phyloP scores from a whole-genome alignment of 1,284 basidiomycete species.

The Trametes polyzona region DNA sequence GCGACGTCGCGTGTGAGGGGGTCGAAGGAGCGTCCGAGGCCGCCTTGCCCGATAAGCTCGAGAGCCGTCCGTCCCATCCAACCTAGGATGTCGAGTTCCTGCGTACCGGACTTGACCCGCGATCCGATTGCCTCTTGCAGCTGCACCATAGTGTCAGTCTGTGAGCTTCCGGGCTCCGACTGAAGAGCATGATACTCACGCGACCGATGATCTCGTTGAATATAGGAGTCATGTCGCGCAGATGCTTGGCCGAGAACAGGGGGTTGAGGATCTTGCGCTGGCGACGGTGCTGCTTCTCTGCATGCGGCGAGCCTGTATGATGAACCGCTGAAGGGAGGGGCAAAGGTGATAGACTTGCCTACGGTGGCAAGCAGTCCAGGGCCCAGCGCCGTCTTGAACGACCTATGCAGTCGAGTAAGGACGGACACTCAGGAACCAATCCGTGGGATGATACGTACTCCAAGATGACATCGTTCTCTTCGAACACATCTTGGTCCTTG shows the following conservation, averaged over 20 bases:
- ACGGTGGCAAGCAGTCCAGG: constrained; percentile 25
- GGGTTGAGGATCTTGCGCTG: constrained; percentile 17
- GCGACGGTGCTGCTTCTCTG: constrained; percentile 8
- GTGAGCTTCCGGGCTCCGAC: no score
- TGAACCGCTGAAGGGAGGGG: not conserved
- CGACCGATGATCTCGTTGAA: constrained; percentile 5
- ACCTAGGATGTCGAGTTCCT: constrained; percentile 40
- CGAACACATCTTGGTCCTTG: constrained; percentile 24
- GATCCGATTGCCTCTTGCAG: constrained; percentile 28
- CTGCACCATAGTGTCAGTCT: no score
- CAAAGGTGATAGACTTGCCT: not conserved
- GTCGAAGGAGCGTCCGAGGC: constrained; percentile 44
- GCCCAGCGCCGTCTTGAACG: constrained; percentile 18
- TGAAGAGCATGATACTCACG: not conserved
- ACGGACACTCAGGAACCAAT: not conserved
- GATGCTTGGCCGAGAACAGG: constrained; percentile 9
- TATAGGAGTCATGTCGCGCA: constrained; percentile 7
- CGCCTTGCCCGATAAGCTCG: constrained; percentile 45
- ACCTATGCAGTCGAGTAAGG: not conserved
- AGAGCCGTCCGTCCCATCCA: constrained; percentile 43
- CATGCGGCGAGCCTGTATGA: not conserved
- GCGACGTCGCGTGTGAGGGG: constrained; percentile 34
- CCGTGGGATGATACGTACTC: not conserved
- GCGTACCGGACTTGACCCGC: constrained; percentile 20
- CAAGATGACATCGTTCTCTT: constrained; percentile 13